Base-by-base conservation (phyloP, 352 stramenopile genomes). In the Stephanocyclus meneghinianus region DNA sequence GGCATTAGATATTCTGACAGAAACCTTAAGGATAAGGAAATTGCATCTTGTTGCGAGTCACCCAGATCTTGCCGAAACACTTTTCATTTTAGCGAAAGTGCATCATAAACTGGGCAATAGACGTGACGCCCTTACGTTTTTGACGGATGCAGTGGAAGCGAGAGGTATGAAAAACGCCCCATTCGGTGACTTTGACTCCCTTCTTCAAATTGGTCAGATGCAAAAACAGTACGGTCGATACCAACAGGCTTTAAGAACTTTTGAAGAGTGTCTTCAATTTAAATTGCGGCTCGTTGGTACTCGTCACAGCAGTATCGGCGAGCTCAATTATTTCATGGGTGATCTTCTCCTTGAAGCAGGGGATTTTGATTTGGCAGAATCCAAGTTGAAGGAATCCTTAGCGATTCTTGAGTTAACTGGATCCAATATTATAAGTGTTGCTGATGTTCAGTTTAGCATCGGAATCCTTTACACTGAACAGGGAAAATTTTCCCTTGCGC, bases 261-360 rank as follows among this genome's bases (percentile, higher is more conserved):
- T 86, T 73, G 77, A 88, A 48, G 70, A 85, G 48, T 88, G 78
- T 40, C 78, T 88, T 29, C 51, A 81, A 32, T 80, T 88, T 53
- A 78, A 63, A 48, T 57, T 53, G 9, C 67, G 74, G 30, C 68
- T 84, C 32, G 53, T 83, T 15, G 76, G 76, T 11, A 67, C 59
- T 21, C 29, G 83, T 60, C 71, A 86, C 55, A 66, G 70, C 55
- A 88, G 71, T 66, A 69, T 84, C 51, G 82, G 69, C 0, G 78
- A 88, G 59, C 71, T 88, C 50, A 26, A 86, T 30, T 88, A 84
- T 62, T 84, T 78, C 71, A 84, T 88, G 72, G 82, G 71, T 26
- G 83, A 88, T 64, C 78, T 88, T 42, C 30, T 84, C 2, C 77
- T 78, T 60, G 82, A 86, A 72, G 71, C 76, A 55, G 82, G 82